Evolutionary conservation across 257 asterid genomes (phyloP), one percentile per base, ranked within the genome.

Genomic region (Solanum peruvianum): DNA sequence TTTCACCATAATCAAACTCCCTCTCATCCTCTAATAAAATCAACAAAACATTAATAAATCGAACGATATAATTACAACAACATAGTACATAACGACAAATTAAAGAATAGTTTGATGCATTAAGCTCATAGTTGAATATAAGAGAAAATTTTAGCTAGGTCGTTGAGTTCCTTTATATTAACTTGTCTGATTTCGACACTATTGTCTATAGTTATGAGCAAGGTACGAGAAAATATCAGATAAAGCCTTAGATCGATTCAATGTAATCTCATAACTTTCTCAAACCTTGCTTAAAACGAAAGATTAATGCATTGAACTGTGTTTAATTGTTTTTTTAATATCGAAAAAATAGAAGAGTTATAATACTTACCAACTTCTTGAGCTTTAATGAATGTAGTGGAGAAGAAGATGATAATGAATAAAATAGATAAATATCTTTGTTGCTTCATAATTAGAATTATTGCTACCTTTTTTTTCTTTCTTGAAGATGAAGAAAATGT

Each of bases 21-120:
- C 87, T 82, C 83, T 87, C 87, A 82, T 87, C 82, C 80, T 87
- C 89, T 87, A 39, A 35, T 18, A 11, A 45, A 66, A 66, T 66
- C 85, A 56, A 86, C 1, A 52, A 83, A 41, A 58, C 37, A 35
- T 37, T 16, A 35, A 84, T 29, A 39, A 23, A 62, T 69, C 39
- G 3, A 84, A 60, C 29, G 1, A 64, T 33, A 13, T 56, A 23
- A 16, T 31, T 18, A 33, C 1, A 20, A 84, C 2, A 8, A 78
- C 29, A 45, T 15, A 5, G 1, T 21, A n/a, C 7, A 35, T 10
- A 37, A 72, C 11, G 11, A 71, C 25, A 21, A 33, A 33, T 33
- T 33, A 33, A 39, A 37, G 3, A 25, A 73, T 20, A 39, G 5
- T 39, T 13, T 31, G 1, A n/a, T 21, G 52, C 52, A 73, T 15